Conservation (phyloP, 495 filamentous ascomycete species). For the Xylona heveae region DNA sequence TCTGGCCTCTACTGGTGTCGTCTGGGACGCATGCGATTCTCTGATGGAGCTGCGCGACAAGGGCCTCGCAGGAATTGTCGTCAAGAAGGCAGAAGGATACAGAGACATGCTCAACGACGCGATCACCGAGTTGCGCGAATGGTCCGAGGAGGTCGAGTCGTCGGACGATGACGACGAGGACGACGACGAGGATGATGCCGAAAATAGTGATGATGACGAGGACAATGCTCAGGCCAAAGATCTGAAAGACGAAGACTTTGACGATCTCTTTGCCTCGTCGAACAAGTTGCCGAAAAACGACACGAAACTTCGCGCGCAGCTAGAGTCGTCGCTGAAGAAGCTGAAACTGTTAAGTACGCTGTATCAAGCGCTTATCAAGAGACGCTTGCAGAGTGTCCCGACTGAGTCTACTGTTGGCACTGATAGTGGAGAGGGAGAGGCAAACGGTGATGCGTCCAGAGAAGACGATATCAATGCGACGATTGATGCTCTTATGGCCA, state of each 20-base stretch:
- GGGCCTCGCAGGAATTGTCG: constrained; percentile 40
- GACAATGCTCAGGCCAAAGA: constrained; percentile 18
- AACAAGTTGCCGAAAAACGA: constrained; percentile 31
- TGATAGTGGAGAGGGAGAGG: too few relatives aligned
- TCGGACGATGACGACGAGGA: constrained; percentile 35
- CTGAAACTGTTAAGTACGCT: constrained; percentile 33
- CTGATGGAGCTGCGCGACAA: constrained; percentile 35
- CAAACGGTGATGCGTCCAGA: too few relatives aligned
- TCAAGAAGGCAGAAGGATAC: constrained; percentile 40
- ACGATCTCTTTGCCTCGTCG: constrained; percentile 31
- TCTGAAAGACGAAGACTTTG: constrained; percentile 22
- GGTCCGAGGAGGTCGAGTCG: constrained; percentile 33
- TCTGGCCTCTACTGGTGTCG: constrained; percentile 32
- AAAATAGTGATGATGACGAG: constrained; percentile 23
- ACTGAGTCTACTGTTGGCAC: constrained; percentile 4
- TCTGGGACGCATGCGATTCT: constrained; percentile 57
- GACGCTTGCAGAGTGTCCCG: constrained; percentile 32
- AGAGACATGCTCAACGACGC: constrained; percentile 58
- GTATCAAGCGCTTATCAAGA: constrained; percentile 37
- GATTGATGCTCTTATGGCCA: constrained; percentile 18
- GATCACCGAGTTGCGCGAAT: constrained; percentile 64
- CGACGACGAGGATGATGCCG: constrained; percentile 21
- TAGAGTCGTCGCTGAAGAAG: constrained; percentile 32
- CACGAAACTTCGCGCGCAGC: constrained; percentile 28
- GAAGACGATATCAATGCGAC: too few relatives aligned